Evolutionary conservation across 164 flowering plant genomes (phyloP).

Genomic region (Umbilicus rupestris): DNA sequence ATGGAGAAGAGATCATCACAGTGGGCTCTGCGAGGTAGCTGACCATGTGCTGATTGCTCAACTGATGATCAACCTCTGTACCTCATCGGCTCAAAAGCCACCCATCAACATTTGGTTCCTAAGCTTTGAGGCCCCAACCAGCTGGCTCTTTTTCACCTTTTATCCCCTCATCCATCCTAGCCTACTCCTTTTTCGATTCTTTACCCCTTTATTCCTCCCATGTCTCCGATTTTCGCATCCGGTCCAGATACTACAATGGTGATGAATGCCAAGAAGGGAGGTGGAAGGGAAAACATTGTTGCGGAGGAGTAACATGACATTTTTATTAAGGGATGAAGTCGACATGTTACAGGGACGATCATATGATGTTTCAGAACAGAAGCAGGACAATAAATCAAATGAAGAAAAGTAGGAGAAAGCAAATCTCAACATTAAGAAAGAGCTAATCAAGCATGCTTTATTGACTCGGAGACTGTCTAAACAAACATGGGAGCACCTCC

Average conservation of each 20-base stretch:
- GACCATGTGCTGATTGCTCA: not conserved
- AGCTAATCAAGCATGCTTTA: not conserved
- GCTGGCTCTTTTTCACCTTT: not conserved
- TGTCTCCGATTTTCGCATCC: not conserved
- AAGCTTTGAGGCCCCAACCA: not conserved
- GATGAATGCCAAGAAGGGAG: no score
- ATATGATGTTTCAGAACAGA: not conserved
- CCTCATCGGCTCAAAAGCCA: not conserved
- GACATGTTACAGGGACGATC: not conserved
- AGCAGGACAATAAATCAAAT: not conserved
- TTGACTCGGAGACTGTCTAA: not conserved
- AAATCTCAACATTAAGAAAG: not conserved
- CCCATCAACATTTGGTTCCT: not conserved
- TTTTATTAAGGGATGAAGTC: not conserved
- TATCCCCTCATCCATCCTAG: not conserved
- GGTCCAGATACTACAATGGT: no score
- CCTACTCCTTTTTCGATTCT: not conserved
- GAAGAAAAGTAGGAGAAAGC: not conserved
- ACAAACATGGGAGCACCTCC: slow-evolving; percentile 4
- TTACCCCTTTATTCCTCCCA: not conserved
- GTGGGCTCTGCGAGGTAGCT: no score
- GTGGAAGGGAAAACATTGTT: no score
- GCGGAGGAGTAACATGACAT: no score
- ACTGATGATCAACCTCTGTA: not conserved
- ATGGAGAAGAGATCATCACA: no score